phyloP scores from a whole-genome alignment of 2,329 filamentous ascomycete genomes.

The Cadophora sp. region DNA sequence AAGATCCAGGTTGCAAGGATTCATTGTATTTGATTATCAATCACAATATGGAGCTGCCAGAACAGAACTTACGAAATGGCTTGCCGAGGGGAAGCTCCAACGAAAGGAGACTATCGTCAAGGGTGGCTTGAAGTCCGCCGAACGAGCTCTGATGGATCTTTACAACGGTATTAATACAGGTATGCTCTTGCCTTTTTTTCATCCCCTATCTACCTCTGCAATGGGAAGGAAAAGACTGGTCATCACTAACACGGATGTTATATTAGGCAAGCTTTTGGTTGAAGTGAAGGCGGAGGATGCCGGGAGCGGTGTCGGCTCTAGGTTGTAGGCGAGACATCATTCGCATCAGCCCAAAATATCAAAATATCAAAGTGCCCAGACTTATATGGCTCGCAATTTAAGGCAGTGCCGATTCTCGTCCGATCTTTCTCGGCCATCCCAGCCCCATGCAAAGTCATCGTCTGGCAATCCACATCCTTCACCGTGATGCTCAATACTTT shows the following conservation, averaged over 20 bases:
- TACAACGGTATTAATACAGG: constrained; percentile 76
- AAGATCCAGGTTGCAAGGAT: constrained; percentile 65
- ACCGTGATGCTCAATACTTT: too few species aligned
- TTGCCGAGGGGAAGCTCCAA: constrained; percentile 76
- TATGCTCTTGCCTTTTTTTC: constrained; percentile 38
- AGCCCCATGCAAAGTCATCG: too few species aligned
- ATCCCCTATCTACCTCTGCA: background rate
- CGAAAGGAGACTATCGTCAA: constrained; percentile 73
- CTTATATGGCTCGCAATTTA: too few species aligned
- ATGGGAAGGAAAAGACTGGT: background rate
- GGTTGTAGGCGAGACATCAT: constrained; percentile 8
- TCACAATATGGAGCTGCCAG: constrained; percentile 63
- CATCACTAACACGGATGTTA: background rate
- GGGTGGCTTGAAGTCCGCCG: constrained; percentile 70
- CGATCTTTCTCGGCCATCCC: too few species aligned
- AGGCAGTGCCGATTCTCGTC: too few species aligned
- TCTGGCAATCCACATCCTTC: too few species aligned
- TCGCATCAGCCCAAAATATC: too few species aligned
- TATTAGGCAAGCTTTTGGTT: constrained; percentile 59
- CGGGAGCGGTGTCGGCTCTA: constrained; percentile 16
- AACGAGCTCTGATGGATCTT: constrained; percentile 67
- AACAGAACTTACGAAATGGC: constrained; percentile 69
- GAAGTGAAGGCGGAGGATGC: constrained; percentile 53
- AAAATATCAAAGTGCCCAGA: too few species aligned
- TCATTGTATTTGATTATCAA: constrained; percentile 74